phyloP scores from a whole-genome alignment of 1,139 yeast genomes.

The Arxiozyma telluris region DNA sequence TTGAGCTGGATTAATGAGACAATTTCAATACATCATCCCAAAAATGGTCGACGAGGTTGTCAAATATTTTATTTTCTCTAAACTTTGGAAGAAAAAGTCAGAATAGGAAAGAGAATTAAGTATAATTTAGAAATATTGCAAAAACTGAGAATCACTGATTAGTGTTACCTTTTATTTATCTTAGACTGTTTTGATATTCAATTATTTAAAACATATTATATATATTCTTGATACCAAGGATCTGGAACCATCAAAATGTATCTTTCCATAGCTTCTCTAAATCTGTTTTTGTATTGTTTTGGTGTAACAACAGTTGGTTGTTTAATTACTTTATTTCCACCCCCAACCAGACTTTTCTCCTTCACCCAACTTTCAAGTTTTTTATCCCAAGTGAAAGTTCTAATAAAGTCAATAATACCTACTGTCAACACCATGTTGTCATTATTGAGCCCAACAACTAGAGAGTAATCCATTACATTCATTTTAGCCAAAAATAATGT shows the following conservation, averaged over 20 bases:
- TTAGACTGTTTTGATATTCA: neutral
- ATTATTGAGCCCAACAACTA: conserved; percentile 83
- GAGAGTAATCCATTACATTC: conserved; percentile 98
- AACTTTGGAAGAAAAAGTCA: neutral
- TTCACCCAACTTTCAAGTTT: conserved; percentile 98
- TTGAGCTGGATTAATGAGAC: neutral
- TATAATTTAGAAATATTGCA: too few relatives aligned
- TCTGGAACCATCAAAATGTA: conserved; percentile 94
- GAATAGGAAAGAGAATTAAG: neutral
- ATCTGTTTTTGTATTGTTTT: conserved; percentile 83
- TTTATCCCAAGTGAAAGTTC: conserved; percentile 98
- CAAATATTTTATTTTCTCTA: neutral
- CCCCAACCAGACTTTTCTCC: conserved; percentile 81
- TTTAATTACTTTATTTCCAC: conserved; percentile 63
- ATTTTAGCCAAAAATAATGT: conserved; percentile 88
- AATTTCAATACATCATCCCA: neutral
- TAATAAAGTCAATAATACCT: conserved; percentile 90
- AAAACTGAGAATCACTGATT: neutral
- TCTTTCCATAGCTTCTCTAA: conserved; percentile 96
- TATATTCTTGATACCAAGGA: conserved; percentile 48
- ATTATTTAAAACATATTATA: conserved; percentile 8
- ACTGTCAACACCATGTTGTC: conserved; percentile 63
- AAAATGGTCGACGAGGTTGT: neutral
- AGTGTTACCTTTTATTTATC: neutral
- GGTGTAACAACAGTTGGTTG: conserved; percentile 98